Evolutionary conservation across 345 rosid genomes (phyloP), one percentile per base, ranked within the genome.

Genomic region (Salix dunnii): DNA sequence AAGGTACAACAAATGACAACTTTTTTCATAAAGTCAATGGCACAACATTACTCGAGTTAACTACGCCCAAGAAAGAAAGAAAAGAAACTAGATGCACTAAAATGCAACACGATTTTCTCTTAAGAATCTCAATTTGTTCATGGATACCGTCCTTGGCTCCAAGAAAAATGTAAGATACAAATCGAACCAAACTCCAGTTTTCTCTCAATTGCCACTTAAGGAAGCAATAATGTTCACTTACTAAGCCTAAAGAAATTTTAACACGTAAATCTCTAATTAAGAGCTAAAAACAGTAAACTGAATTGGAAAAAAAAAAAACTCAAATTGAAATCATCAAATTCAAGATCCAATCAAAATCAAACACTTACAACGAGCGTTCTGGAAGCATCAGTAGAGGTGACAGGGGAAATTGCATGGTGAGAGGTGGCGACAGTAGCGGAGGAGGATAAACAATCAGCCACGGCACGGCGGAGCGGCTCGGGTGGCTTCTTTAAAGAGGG

Each of bases 381-480:
- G n/a, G 91, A 91, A 80, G 99, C 96, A 77, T 96, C 99, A 58
- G 87, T 86, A 27, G 88, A 79, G 61, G 87, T 85, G 33, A 81
- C 66, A 36, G 91, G 84, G 43, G 93, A 86, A 78, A 79, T 85
- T 18, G 90, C 92, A 61, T 86, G 89, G 82, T 89, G 92, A 35
- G 91, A 86, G 77, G 76, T 74, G 62, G 85, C 80, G 12, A 88
- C 79, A 27, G 91, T 87, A 0, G 92, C 83, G 70, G 53, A 94
- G 87, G 70, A 76, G 0, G 84, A 81, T 28, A 81, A 76, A 36
- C 98, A 96, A 84, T 96, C 97, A 21, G 94, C 98, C 67, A 96
- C 89, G 27, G 97, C 97, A 14, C 97, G 90, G 28, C 97, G 96
- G 70, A 96, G 85, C 12, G 98, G 99, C 90, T 96, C 99, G 33